Evolutionary conservation across 306 rosid genomes (phyloP), one percentile per base, ranked within the genome.

Genomic region (Corylus heterophylla): DNA sequence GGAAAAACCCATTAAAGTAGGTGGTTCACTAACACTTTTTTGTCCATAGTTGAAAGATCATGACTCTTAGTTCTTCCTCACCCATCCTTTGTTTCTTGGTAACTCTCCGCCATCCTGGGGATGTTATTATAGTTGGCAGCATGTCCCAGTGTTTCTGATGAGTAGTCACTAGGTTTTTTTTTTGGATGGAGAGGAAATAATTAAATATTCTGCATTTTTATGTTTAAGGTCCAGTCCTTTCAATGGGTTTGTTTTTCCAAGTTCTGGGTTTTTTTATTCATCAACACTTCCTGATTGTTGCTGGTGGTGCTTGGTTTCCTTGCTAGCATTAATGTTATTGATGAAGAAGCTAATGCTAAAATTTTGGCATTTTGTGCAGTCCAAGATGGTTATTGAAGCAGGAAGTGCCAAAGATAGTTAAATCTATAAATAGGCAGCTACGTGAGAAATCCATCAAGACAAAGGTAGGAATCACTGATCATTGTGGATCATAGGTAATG

Each of bases 401-500:
- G 83, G 99, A 96, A 86, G 93, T 96, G 69, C 90, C 98, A 22
- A 96, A 90, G 88, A 90, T 92, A 54, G 92, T 93, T 71, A 91
- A 89, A 81, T 91, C 99, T 76, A 87, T 93, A 69, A 96, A 96
- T 69, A 93, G 98, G 87, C 99, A 89, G 88, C 85, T 96, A 67
- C 99, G 99, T 22, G 99, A 93, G 82, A 96, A 96, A 89, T 96
- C 99, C 76, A 88, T 96, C 84, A 96, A 96, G 90, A 96, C 99
- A 50, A 96, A 96, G 98, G 99, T 93, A 86, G 55, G n/a, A 64
- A 47, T 71, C 73, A 22, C 16, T 58, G 47, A 61, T 78, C 29
- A 44, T 71, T 83, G 13, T 48, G 59, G 62, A 39, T 51, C 58
- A 69, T 71, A 69, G 72, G 74, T 79, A 71, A 17, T 25, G 66